Evolutionary conservation across 352 stramenopile genomes (phyloP), one percentile per base, ranked within the genome.

Genomic region (Pelagophyceae sp.): DNA sequence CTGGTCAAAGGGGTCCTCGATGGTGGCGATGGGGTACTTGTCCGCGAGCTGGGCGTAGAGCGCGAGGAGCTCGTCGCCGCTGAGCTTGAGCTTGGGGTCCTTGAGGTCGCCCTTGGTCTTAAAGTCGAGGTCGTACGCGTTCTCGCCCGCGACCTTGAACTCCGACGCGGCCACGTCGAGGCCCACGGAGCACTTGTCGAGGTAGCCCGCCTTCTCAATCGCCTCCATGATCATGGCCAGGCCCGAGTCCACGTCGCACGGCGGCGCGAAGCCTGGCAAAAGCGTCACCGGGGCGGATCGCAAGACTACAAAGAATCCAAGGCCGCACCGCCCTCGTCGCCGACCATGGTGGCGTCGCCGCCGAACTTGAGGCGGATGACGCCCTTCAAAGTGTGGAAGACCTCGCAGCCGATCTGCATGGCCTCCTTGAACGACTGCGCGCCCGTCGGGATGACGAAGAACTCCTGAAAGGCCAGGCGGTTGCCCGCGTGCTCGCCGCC

Each of bases 401-500:
- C 94, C 84, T 99, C 96, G 80, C 91, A 97, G 79, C 95, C 95
- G 75, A 99, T 98, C 84, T 96, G 85, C 94, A 99, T 98, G 81
- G 93, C 90, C 84, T 98, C 93, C 72, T 79, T 82, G 82, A 92
- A 91, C 40, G 72, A 83, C 51, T 83, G 78, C 27, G 87, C 88
- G 33, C 95, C 92, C 29, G 94, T 96, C 50, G 98, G 89, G 80
- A 99, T 97, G 88, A 99, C 97, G 82, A 93, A 93, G 86, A 98
- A 99, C 89, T 99, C 95, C 87, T 99, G 96, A 88, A 99, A 99
- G 38, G 95, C 96, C 72, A 99, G 87, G 85, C 97, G 97, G 91
- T 99, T 99, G 81, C 95, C 96, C 64, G 96, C 95, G 84, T 99
- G 96, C 77, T 86, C 72, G 45, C 84, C 96, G 82, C 96, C 96